These are phyloP conservation scores for Solanum paucissectum DNA, from an alignment of 257 asterid species.

Conservation along the genomic window DNA sequence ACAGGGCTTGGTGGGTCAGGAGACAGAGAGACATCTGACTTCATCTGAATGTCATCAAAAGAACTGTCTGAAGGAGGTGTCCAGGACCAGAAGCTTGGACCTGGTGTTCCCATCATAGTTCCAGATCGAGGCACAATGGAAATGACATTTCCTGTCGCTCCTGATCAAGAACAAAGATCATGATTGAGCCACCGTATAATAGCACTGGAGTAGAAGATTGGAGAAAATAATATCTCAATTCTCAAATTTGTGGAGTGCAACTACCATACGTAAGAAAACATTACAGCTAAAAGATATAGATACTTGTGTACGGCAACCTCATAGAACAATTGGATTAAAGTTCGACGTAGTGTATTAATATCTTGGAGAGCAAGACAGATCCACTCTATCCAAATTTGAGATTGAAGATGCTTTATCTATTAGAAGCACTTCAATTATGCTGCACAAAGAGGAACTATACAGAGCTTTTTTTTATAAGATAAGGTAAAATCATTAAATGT, in stretches of 20 bases:
- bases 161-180: conserved; percentile 30
- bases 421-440: background rate
- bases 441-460: background rate
- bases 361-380: background rate
- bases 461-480: background rate
- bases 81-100: conserved; percentile 96
- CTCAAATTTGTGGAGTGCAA: background rate
- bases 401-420: background rate
- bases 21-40: conserved; percentile 31
- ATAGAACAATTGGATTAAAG: background rate
- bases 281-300: background rate
- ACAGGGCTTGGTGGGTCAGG: conserved; percentile 34
- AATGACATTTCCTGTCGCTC: conserved; percentile 12
- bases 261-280: background rate
- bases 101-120: conserved; percentile 48
- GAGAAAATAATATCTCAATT: background rate
- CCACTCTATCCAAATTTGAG: background rate
- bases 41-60: conserved; percentile 11
- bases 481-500: background rate
- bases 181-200: background rate
- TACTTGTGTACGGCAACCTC: background rate
- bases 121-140: conserved; percentile 24
- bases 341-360: background rate
- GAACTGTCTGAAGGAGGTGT: conserved; percentile 49
- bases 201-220: background rate